These are phyloP conservation scores for Rhododendron mucronatum DNA, from an alignment of 148 eudicot genomes.

Conservation along the genomic window DNA sequence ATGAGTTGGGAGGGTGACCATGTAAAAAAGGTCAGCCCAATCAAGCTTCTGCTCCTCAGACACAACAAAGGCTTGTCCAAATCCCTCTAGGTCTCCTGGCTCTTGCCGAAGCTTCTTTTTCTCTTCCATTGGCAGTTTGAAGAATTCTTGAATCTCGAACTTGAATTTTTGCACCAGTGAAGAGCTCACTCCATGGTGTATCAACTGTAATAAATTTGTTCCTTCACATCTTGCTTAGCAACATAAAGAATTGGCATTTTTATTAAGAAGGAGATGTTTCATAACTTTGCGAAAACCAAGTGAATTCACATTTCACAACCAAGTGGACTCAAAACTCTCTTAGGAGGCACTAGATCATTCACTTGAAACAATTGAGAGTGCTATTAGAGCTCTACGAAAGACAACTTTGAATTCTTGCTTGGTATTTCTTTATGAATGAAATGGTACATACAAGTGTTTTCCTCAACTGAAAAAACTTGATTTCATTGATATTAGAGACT, in stretches of 20 bases:
- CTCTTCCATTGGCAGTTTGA: conserved; percentile 15
- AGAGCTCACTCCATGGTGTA: conserved; percentile 19
- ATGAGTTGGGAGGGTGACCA: background rate
- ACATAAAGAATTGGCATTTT: background rate
- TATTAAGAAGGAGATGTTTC: background rate
- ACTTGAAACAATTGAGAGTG: too few relatives aligned
- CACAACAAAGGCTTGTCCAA: conserved; percentile 12
- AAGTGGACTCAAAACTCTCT: too few relatives aligned
- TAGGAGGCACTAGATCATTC: too few relatives aligned
- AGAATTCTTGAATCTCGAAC: conserved; percentile 10
- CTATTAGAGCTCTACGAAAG: too few relatives aligned
- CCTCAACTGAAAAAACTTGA: too few relatives aligned
- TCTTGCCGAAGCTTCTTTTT: conserved; percentile 14
- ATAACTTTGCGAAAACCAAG: background rate
- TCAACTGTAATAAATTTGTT: conserved; percentile 10
- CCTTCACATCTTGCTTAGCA: background rate
- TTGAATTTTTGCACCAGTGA: conserved; percentile 15
- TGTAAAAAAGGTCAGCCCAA: background rate
- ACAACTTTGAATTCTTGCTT: too few relatives aligned
- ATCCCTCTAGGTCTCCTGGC: conserved; percentile 7
- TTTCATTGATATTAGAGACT: too few relatives aligned
- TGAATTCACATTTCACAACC: background rate
- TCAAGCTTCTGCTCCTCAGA: conserved; percentile 12
- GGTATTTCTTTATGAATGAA: too few relatives aligned
- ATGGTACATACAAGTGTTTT: too few relatives aligned